Percentiles rank a stretch among this genome's conserved stretches.
phyloP scores from a whole-genome alignment of 1,139 yeast genomes.

The Tardiomyces digboiensis region DNA sequence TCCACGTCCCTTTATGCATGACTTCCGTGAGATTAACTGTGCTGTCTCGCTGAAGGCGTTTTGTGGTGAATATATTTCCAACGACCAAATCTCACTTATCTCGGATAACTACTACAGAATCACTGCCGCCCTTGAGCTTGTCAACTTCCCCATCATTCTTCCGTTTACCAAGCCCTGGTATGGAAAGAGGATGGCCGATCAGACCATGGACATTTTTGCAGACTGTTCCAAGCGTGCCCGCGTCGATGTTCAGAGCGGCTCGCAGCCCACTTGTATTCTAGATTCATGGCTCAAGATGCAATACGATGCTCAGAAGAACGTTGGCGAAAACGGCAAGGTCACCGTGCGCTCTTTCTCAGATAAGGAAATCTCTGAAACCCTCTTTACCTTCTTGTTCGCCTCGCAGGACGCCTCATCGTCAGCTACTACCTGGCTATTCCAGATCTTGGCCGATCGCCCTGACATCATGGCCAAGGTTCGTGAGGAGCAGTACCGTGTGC shows the following conservation, averaged over 20 bases:
- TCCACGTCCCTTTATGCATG: constrained; percentile 76
- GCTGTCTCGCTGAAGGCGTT: constrained; percentile 88
- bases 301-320: constrained; percentile 58
- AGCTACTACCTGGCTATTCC: constrained; percentile 98
- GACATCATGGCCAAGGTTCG: constrained; percentile 78
- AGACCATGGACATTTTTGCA: constrained; percentile 87
- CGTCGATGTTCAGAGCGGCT: constrained; percentile 67
- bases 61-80: constrained; percentile 92
- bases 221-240: constrained; percentile 83
- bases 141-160: constrained; percentile 90
- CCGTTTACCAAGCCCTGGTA: constrained; percentile 98
- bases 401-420: constrained; percentile 98
- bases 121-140: constrained; percentile 94
- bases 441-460: constrained; percentile 90
- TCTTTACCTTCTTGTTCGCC: constrained; percentile 93
- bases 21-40: constrained; percentile 92
- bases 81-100: constrained; percentile 74
- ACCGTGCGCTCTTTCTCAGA: constrained; percentile 75
- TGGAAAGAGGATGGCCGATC: constrained; percentile 87
- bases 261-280: constrained; percentile 78
- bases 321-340: constrained; percentile 26
- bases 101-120: constrained; percentile 89
- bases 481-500: constrained; percentile 80
- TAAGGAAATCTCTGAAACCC: constrained; percentile 90
- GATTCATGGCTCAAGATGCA: constrained; percentile 89